Base-by-base conservation (phyloP, 2,329 filamentous ascomycete species). In the Westerdykella aurantiaca region DNA sequence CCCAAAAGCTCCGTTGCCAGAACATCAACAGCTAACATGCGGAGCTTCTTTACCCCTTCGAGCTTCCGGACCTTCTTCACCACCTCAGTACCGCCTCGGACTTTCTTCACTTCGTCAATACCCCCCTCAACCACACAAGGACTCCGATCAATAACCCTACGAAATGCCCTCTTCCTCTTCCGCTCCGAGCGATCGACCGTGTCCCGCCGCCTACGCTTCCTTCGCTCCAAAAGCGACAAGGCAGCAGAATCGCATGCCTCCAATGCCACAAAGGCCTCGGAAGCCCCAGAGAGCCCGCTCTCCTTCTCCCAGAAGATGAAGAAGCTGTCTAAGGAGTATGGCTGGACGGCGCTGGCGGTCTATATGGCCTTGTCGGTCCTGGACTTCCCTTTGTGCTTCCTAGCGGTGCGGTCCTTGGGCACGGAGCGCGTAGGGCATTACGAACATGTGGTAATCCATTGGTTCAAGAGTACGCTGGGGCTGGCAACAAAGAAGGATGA, bases 381-480 rank as follows among this genome's bases (percentile, higher is more conserved):
- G 41, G 93, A 98, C 69, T 95, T 97, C 53, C 93, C 93, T 0
- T 87, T 97, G 64, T 97, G 91, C 71, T 98, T 95, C 71, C 70
- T 95, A 43, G 81, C 93, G 9, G 93, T 98, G 38, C 80, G 84
- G 45, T 72, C 82, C 41, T 77, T 95, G 2, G 93, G 93, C 13
- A 86, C 87, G 0, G 93, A 98, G 21, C 80, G 79, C 43, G 93
- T 98, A 58, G 90, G 88, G 76, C 69, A 72, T 72, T 74, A 71
- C 55, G 87, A 93, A 65, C 78, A 89, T 46, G 75, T 72, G n/a
- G 71, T 88, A 2, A 75, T 88, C 22, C 78, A 79, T 7, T 69
- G 73, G 25, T 73, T 81, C 42, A 77, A 79, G 62, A 72, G 70
- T 25, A 77, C 68, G 63, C 57, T 81, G 68, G 75, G 68, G 64